Percentiles rank a stretch among this genome's conserved stretches.
phyloP scores from a whole-genome alignment of 139 green algal species.

The Micromonas commoda region DNA sequence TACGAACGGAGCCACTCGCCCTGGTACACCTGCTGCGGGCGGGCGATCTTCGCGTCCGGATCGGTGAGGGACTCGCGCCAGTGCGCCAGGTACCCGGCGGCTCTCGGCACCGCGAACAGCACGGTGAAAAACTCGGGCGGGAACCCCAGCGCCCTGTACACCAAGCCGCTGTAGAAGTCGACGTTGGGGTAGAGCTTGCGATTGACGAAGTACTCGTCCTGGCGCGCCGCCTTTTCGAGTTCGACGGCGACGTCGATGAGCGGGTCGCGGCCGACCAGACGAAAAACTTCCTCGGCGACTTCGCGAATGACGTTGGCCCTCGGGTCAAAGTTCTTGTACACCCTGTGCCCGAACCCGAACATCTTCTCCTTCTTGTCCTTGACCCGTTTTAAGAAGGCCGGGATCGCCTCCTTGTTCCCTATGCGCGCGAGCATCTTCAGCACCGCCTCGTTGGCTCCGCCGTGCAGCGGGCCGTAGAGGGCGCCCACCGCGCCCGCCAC shows the following conservation, averaged over 20 bases:
- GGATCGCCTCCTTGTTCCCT: conserved; percentile 67
- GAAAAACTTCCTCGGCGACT: conserved; percentile 77
- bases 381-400: conserved; percentile 59
- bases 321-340: conserved; percentile 99
- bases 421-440: conserved; percentile 92
- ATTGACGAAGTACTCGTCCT: conserved; percentile 70
- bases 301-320: conserved; percentile 60
- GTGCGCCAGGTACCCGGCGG: conserved; percentile 89
- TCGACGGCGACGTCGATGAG: conserved; percentile 90
- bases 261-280: conserved; percentile 80
- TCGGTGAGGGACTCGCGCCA: conserved; percentile 92
- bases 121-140: conserved; percentile 97
- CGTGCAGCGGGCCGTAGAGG: conserved; percentile 95
- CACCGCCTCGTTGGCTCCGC: conserved; percentile 96
- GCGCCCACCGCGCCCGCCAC: conserved; percentile 84
- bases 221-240: conserved; percentile 67
- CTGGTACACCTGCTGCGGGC: conserved; percentile 88
- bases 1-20: conserved; percentile 88
- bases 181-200: conserved; percentile 99
- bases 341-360: conserved; percentile 94
- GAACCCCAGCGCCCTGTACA: conserved; percentile 86
- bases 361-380: conserved; percentile 62
- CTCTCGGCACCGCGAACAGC: conserved; percentile 90
- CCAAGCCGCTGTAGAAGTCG: conserved; percentile 89
- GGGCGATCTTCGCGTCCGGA: conserved; percentile 92